A percentile compares a stretch with the other conserved stretches of the same genome.
Conservation (phyloP, 176 grass and related monocot species). For the Poa annua region DNA sequence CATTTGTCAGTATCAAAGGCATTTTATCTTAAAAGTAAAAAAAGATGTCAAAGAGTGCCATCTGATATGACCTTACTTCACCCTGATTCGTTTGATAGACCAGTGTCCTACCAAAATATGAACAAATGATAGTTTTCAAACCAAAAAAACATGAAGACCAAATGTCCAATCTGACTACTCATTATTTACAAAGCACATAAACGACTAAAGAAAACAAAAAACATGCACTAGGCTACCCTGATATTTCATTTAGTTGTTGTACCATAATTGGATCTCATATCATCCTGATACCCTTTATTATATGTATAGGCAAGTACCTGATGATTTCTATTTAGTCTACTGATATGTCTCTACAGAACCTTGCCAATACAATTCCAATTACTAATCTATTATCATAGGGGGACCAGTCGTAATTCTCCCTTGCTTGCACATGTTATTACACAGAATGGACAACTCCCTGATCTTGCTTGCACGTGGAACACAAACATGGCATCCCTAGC, state of each 20-base stretch:
- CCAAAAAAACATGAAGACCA: not conserved
- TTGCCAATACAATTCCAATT: not conserved
- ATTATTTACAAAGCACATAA: not conserved
- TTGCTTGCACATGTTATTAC: not conserved
- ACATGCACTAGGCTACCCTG: not conserved
- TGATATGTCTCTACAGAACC: not conserved
- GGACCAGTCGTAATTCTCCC: not conserved
- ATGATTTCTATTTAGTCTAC: not conserved
- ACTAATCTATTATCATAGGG: not conserved
- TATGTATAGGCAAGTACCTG: not conserved
- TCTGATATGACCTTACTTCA: constrained; percentile 7
- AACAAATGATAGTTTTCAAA: not conserved
- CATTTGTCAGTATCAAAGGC: constrained; percentile 4
- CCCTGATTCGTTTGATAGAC: not conserved
- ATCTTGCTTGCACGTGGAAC: not conserved
- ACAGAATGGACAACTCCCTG: not conserved
- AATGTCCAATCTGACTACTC: not conserved
- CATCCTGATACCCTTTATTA: not conserved
- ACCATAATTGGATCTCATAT: not conserved
- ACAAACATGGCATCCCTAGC: not conserved
- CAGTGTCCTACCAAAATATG: not conserved
- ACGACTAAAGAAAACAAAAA: not conserved
- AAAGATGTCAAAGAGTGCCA: not conserved
- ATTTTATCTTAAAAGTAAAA: not conserved
- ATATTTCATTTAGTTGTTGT: not conserved